Evolutionary conservation across 1,284 basidiomycete species (phyloP), one percentile per base, ranked within the genome.

Genomic region (Pterulicium gracile): DNA sequence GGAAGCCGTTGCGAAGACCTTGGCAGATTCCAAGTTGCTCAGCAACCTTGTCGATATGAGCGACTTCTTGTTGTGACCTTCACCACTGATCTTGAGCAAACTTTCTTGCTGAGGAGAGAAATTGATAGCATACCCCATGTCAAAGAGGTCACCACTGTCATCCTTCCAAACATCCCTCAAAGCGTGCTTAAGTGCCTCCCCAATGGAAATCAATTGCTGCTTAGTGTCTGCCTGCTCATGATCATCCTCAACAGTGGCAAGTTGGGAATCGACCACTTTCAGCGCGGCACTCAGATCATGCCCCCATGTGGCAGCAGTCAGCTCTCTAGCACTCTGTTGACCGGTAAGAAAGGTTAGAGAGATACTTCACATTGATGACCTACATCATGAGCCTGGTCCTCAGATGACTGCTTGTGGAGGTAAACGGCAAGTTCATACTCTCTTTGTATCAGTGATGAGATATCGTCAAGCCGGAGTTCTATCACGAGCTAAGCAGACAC

Each of bases 331-430:
- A 55, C 83, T 88, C 88, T 88, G 51, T 22, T n/a, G 43, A 20
- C 23, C 7, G 18, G 5, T 4, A 34, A 43, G 24, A 10, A 39
- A 39, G 5, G 36, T 5, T 7, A 18, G 7, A 39, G 21, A 47
- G 4, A 47, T 43, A 36, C n/a, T 45, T 20, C 4, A 40, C n/a
- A 15, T 3, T 14, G 2, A 17, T 18, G 3, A 56, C 77, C 51
- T 51, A 86, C 86, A 58, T 86, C 79, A 53, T 79, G 87, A 1
- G 84, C 81, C 56, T 85, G 85, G 55, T 89, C 87, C 51, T 87
- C 80, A 1, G 77, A 72, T 18, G 84, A 75, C 35, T 79, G 70
- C 52, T 81, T 86, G 47, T 68, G 67, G 13, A 89, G 62, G 63
- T 88, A 77, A 13, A 68, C 64, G 2, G 75, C 73, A 3, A 91